These are phyloP conservation scores for Fraxinus angustifolia DNA, from an alignment of 305 asterid species.

Conservation along the genomic window DNA sequence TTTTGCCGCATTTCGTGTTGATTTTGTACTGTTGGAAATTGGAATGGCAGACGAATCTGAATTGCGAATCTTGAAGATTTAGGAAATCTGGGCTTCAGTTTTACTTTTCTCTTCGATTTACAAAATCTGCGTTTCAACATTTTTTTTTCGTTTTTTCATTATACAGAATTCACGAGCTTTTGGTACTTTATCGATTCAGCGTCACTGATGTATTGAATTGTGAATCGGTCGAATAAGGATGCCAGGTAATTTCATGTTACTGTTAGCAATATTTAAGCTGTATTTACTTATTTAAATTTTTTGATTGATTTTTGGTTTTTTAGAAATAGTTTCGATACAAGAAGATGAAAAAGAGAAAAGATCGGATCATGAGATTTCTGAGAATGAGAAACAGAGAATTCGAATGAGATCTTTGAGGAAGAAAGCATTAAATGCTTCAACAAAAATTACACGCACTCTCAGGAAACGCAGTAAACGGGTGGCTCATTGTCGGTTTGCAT, in stretches of 20 bases:
- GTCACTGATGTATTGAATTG: conserved; percentile 22
- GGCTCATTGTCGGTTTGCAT: conserved; percentile 66
- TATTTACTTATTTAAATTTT: conserved; percentile 9
- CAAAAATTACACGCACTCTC: conserved; percentile 40
- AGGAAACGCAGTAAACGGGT: conserved; percentile 57
- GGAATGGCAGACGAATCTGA: conserved; percentile 21
- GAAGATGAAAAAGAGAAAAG: conserved; percentile 57
- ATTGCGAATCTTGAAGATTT: conserved; percentile 33
- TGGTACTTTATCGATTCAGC: conserved; percentile 34
- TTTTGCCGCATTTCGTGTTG: conserved; percentile 20
- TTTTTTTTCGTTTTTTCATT: conserved; percentile 1
- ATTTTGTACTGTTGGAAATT: conserved; percentile 21
- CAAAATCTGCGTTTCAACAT: background rate
- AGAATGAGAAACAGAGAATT: conserved; percentile 67
- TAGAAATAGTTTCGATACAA: conserved; percentile 41
- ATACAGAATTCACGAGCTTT: conserved; percentile 14
- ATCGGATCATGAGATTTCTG: conserved; percentile 63
- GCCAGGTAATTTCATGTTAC: conserved; percentile 51
- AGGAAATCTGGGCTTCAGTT: conserved; percentile 24
- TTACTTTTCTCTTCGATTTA: conserved; percentile 14
- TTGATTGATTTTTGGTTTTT: background rate
- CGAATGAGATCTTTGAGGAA: conserved; percentile 69
- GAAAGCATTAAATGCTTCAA: conserved; percentile 60
- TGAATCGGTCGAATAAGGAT: conserved; percentile 35
- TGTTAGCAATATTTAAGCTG: background rate